Base-by-base conservation (phyloP, 2,329 filamentous ascomycete species). In the Beauveria medogensis region DNA sequence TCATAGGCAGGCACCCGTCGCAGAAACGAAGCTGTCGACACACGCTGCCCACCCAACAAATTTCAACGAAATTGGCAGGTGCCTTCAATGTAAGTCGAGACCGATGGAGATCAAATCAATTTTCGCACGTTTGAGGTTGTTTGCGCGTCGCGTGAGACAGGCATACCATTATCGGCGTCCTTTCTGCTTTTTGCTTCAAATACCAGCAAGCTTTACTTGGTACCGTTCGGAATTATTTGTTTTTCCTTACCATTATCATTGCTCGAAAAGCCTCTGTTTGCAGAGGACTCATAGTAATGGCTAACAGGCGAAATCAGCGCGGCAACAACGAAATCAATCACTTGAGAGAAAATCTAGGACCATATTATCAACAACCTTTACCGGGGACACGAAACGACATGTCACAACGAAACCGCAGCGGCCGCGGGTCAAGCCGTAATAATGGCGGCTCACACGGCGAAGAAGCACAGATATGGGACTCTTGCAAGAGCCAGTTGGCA, bases 381-480 rank as follows among this genome's bases (percentile, higher is more conserved):
- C 50, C 20, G n/a, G 41, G 14, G 30, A n/a, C n/a, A 20, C 55
- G 52, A 59, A 59, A 40, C 67, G 64, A 66, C 59, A 78, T 78
- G 75, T 77, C 76, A 48, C 76, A 78, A 67, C 72, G 76, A 63
- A 77, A 76, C 63, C 74, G 77, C 59, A 77, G 75, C 66, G 75
- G 74, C 56, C 76, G 76, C 63, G 75, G 75, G 44, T 75, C 74
- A 46, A 75, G 75, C 68, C 73, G 76, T 47, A 78, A 76, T 68
- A 77, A 75, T 53, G 74, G 75, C 28, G 72, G 74, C 63, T 66
- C 71, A 8, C 74, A 76, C 37, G 77, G 77, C 30, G 77, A 79
- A 64, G 77, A 79, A 65, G 73, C 71, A 9, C 70, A 75, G 52
- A 72, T 78, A 6, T 79, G 77, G 77, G 75, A 78, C 40, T 65